Evolutionary conservation across 495 filamentous ascomycete species (phyloP), one percentile per base, ranked within the genome.

Genomic region (Evansstolkia leycettana): DNA sequence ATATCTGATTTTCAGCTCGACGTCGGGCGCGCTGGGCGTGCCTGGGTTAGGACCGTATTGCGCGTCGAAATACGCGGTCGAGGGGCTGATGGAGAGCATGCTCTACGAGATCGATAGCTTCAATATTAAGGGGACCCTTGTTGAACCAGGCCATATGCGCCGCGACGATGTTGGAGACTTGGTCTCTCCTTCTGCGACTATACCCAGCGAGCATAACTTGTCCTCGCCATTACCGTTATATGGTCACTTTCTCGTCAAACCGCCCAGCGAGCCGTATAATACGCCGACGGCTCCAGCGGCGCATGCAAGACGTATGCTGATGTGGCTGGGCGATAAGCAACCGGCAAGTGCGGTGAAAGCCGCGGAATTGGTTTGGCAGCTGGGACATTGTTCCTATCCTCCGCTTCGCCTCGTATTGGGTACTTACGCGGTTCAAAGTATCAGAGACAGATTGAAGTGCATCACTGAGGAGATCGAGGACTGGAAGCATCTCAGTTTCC

Each of bases 401-500:
- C 90, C 90, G 0, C 49, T 98, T 37, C 56, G 90, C 16, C 57
- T 98, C 42, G 66, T 95, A 36, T 51, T 98, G 37, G 90, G 90
- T 0, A 87, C 79, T 28, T 95, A 92, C 60, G 90, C 90, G 0
- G 86, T 96, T 20, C 89, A 98, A 60, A 93, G 85, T 50, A 86
- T 95, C 38, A 66, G 90, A 15, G 90, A 98, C 60, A 67, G 89
- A 18, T 50, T 98, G 42, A 70, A 86, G 45, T 84, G 79, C 40
- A 80, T 94, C 26, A 96, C 85, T 28, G 90, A 98, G 57, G 90
- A 98, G 67, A 77, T 92, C 47, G 84, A 90, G 60, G 84, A 90
- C 54, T 90, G 84, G 84, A 85, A 84, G 43, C 74, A 84, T 52
- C 57, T 90, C 7, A 85, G 82, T 52, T 72, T 72, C 36, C 58